A percentile compares a stretch with the other conserved stretches of the same genome.
Evolutionary conservation across 306 rosid genomes (phyloP).

Genomic region (Oemleria cerasiformis): DNA sequence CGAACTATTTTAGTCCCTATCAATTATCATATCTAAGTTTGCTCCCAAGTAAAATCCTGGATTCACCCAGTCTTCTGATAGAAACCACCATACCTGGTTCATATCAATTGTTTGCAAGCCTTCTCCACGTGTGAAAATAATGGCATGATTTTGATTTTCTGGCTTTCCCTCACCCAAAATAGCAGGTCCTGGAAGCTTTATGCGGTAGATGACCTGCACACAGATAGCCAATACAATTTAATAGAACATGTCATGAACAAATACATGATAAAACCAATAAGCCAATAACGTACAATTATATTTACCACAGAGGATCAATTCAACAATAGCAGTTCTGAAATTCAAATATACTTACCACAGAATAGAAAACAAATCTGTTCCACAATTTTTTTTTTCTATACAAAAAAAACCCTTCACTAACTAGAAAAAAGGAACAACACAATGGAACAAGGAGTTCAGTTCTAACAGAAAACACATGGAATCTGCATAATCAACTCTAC

Average conservation of each 20-base stretch:
- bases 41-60: neutral
- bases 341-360: neutral
- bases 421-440: neutral
- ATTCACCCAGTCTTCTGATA: neutral
- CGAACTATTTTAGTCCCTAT: neutral
- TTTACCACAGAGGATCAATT: neutral
- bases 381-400: neutral
- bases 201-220: slow-evolving; percentile 72
- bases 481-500: neutral
- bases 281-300: neutral
- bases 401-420: neutral
- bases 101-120: slow-evolving; percentile 96
- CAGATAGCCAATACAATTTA: slow-evolving; percentile 15
- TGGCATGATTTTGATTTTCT: slow-evolving; percentile 97
- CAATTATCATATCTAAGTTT: neutral
- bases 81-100: slow-evolving; percentile 71
- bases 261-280: neutral
- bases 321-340: neutral
- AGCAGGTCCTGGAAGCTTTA: slow-evolving; percentile 97
- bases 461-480: neutral
- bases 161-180: slow-evolving; percentile 98
- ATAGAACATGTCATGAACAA: slow-evolving; percentile 3
- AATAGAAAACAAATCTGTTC: neutral
- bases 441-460: neutral
- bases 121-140: slow-evolving; percentile 93